phyloP scores from a whole-genome alignment of 768 basidiomycete species.

The Boletus rufocinnamomeus region DNA sequence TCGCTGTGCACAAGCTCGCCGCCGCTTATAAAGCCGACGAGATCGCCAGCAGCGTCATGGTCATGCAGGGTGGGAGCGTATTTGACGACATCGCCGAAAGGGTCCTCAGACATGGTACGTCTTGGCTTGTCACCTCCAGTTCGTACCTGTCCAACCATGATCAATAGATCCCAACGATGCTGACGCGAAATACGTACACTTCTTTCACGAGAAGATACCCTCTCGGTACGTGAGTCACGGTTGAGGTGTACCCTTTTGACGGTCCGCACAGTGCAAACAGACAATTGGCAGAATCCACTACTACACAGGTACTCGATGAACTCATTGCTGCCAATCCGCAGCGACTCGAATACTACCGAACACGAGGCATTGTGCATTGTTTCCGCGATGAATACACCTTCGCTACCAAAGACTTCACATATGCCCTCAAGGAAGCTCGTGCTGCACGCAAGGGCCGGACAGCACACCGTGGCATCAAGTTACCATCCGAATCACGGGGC shows the following conservation, averaged over 20 bases:
- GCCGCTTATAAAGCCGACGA: slow-evolving; percentile 86
- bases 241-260: slow-evolving; percentile 14
- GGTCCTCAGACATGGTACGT: slow-evolving; percentile 69
- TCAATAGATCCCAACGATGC: slow-evolving; percentile 67
- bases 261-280: slow-evolving; percentile 42
- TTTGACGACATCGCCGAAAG: slow-evolving; percentile 92
- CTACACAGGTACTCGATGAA: slow-evolving; percentile 74
- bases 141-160: background rate
- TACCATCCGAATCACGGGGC: slow-evolving; percentile 40
- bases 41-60: slow-evolving; percentile 90
- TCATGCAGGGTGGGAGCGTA: slow-evolving; percentile 92
- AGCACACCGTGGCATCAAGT: slow-evolving; percentile 49
- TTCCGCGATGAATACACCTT: slow-evolving; percentile 80
- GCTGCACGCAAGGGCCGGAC: slow-evolving; percentile 64
- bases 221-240: slow-evolving; percentile 62
- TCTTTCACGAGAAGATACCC: slow-evolving; percentile 94
- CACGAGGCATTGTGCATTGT: slow-evolving; percentile 87
- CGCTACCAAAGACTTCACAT: slow-evolving; percentile 79
- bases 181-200: slow-evolving; percentile 87
- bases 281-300: slow-evolving; percentile 83
- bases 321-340: slow-evolving; percentile 75
- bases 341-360: slow-evolving; percentile 81
- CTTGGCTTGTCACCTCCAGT: background rate
- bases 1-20: slow-evolving; percentile 86
- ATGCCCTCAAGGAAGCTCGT: slow-evolving; percentile 77